Evolutionary conservation across 345 rosid species (phyloP).

Genomic region (Ceriops tagal): DNA sequence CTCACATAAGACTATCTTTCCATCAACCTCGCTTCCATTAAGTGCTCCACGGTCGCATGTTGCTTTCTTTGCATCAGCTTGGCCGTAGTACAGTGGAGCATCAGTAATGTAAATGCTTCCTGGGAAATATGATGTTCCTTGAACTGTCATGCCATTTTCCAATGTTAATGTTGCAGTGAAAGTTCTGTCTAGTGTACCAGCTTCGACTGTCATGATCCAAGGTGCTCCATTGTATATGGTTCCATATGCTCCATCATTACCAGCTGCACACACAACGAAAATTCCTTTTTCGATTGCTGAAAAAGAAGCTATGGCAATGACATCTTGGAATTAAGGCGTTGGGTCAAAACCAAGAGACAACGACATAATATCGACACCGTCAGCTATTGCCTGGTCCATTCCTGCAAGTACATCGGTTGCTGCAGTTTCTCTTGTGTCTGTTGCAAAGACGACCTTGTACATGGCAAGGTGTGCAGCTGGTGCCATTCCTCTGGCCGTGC

Average conservation of each 20-base stretch:
- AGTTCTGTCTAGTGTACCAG: conserved; percentile 39
- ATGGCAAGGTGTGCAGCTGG: conserved; percentile 25
- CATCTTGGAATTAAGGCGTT: conserved; percentile 31
- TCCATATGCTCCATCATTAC: conserved; percentile 41
- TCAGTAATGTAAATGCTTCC: conserved; percentile 23
- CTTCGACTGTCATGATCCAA: conserved; percentile 46
- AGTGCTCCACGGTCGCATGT: conserved; percentile 20
- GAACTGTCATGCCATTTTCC: conserved; percentile 15
- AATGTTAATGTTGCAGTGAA: conserved; percentile 29
- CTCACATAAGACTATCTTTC: conserved; percentile 41
- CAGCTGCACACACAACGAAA: conserved; percentile 40
- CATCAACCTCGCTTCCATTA: conserved; percentile 21
- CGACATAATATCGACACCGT: conserved; percentile 61
- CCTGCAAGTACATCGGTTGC: conserved; percentile 63
- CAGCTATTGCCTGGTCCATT: conserved; percentile 64
- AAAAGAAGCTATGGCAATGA: conserved; percentile 52
- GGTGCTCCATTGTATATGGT: conserved; percentile 39
- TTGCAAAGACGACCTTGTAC: conserved; percentile 19
- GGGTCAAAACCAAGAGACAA: conserved; percentile 44
- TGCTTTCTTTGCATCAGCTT: conserved; percentile 18
- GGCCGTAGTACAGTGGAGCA: conserved; percentile 28
- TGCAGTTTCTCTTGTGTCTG: conserved; percentile 21
- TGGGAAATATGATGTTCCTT: conserved; percentile 37
- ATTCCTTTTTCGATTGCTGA: conserved; percentile 53
- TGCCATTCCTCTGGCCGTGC: conserved; percentile 4